Evolutionary conservation across 257 asterid genomes (phyloP), one percentile per base, ranked within the genome.

Genomic region (Solanum peruvianum): DNA sequence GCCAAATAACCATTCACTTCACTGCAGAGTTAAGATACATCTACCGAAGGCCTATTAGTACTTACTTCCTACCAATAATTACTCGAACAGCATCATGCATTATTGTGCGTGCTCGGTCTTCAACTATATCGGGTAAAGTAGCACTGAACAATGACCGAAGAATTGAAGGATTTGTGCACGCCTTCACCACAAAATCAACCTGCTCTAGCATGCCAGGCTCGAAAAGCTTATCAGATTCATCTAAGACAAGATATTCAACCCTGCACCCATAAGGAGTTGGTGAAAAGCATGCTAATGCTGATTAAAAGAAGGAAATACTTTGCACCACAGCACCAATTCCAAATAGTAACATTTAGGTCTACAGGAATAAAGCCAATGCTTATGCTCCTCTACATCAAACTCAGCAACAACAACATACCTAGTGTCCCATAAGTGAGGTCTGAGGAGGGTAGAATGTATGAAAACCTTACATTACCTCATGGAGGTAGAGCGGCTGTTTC

Each of bases 61-160:
- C 98, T 92, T 92, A 95, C 99, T 94, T 96, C 77, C 97, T 92
- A 41, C 99, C 99, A 88, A 96, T 94, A 69, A 96, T 95, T 82
- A 96, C 89, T 62, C 99, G 95, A 83, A 95, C 92, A 71, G 98
- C 98, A 86, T 95, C 99, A 87, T 96, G 99, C 99, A 96, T 95
- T 70, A 95, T 95, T 80, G 98, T 94, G 21, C 98, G 97, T 62
- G 99, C 99, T 88, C 95, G 96, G 76, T 92, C 97, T 92, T 95
- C 99, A 83, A 96, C 95, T 15, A 91, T 91, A 90, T 96, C 99
- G 42, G 99, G 99, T 90, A 95, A 93, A 90, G 98, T 96, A 89
- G 99, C 99, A 87, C 98, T 96, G 85, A 94, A 96, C 86, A 96
- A 86, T 39, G 98, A 94, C 78, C 98, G 97, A 76, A 93, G 33